Conservation (phyloP, 1,284 basidiomycete genomes). For the Stereum hirsutum region DNA sequence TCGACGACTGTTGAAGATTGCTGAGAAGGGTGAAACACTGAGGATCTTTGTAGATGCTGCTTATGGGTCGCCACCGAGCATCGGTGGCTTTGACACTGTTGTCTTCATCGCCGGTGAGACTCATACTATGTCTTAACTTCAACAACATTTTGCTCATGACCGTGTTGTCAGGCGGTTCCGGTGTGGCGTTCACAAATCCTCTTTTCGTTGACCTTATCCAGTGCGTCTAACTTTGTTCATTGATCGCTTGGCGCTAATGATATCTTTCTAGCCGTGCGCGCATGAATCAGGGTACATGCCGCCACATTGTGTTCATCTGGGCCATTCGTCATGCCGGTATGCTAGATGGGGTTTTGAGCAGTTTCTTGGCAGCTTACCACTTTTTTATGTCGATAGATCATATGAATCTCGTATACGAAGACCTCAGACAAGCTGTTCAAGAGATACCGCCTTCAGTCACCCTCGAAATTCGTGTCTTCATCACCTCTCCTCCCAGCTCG, state of each 20-base stretch:
- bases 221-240: constrained; percentile 15
- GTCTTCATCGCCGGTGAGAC: constrained; percentile 28
- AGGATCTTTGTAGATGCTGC: constrained; percentile 33
- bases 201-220: constrained; percentile 27
- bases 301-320: constrained; percentile 28
- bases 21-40: constrained; percentile 15
- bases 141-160: too few relatives aligned
- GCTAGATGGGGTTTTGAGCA: constrained; percentile 3
- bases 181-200: constrained; percentile 29
- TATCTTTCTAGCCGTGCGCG: constrained; percentile 18
- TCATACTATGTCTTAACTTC: not conserved
- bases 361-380: not conserved
- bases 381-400: constrained; percentile 17
- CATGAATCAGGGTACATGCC: constrained; percentile 14
- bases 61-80: constrained; percentile 25
- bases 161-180: constrained; percentile 26
- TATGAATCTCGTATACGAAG: constrained; percentile 24
- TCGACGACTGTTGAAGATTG: constrained; percentile 20
- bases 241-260: too few relatives aligned
- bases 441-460: constrained; percentile 15
- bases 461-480: constrained; percentile 24
- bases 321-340: constrained; percentile 26
- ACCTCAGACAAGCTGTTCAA: constrained; percentile 16
- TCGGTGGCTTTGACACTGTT: constrained; percentile 21
- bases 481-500: constrained; percentile 14